A percentile compares a stretch with the other conserved stretches of the same genome.
phyloP scores from a whole-genome alignment of 768 basidiomycete genomes.

The Sporobolomyces pararoseus region DNA sequence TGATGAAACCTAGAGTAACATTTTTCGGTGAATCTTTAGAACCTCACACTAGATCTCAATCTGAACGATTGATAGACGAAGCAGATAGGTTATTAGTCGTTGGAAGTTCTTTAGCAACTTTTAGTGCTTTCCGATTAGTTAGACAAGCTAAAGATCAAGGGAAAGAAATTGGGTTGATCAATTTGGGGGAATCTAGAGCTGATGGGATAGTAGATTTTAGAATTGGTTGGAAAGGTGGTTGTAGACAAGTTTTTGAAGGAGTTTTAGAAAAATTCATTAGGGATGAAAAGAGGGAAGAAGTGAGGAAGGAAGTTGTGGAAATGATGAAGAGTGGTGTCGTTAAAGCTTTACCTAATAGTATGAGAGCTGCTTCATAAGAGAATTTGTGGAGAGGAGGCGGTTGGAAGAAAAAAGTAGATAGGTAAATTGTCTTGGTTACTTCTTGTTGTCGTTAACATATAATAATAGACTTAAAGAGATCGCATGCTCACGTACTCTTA shows the following conservation, averaged over 20 bases:
- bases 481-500: too few species aligned
- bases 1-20: conserved; percentile 28
- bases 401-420: neutral
- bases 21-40: conserved; percentile 38
- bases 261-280: conserved; percentile 12
- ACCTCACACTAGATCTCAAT: conserved; percentile 12
- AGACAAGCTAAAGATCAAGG: conserved; percentile 70
- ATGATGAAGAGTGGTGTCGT: conserved; percentile 25
- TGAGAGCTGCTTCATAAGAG: conserved; percentile 6
- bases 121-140: conserved; percentile 80
- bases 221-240: conserved; percentile 70
- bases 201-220: conserved; percentile 65
- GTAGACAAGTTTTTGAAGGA: conserved; percentile 23
- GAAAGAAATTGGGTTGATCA: conserved; percentile 77
- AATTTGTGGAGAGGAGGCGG: neutral
- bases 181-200: conserved; percentile 82
- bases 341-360: conserved; percentile 19
- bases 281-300: neutral
- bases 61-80: conserved; percentile 52
- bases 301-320: conserved; percentile 21
- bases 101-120: conserved; percentile 89
- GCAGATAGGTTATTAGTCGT: conserved; percentile 70
- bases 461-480: too few species aligned
- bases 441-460: too few species aligned
- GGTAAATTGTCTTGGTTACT: neutral